Conservation (phyloP, 257 asterid species). For the Petrea volubilis region DNA sequence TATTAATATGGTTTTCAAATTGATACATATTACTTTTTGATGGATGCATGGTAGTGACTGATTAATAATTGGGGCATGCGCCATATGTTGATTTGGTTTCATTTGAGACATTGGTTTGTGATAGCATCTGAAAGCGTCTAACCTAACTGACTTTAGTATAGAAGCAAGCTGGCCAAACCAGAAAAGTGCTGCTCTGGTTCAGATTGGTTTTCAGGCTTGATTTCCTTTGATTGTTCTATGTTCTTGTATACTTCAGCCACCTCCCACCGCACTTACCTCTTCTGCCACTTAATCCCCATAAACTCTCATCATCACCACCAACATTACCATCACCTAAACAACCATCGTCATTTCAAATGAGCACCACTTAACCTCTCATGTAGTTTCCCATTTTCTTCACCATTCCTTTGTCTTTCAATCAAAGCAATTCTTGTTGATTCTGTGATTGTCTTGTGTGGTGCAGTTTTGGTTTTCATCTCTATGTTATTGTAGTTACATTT, state of each 20-base stretch:
- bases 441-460: not conserved
- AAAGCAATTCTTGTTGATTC: not conserved
- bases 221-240: not conserved
- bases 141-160: not conserved
- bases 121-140: not conserved
- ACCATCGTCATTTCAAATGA: constrained; percentile 9
- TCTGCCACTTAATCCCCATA: not conserved
- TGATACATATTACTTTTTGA: constrained; percentile 10
- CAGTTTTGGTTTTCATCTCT: not conserved
- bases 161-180: not conserved
- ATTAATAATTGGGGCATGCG: not conserved
- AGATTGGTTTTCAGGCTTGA: constrained; percentile 10
- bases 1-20: not conserved
- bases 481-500: not conserved
- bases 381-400: not conserved
- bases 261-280: not conserved
- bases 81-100: not conserved
- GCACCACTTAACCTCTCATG: not conserved
- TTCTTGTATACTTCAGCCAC: not conserved
- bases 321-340: not conserved
- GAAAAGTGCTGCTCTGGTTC: not conserved
- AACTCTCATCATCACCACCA: not conserved
- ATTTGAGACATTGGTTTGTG: constrained; percentile 3
- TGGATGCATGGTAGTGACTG: not conserved
- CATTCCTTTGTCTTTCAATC: not conserved